Conservation (phyloP, 1,284 basidiomycete species). For the Athelia sp. region DNA sequence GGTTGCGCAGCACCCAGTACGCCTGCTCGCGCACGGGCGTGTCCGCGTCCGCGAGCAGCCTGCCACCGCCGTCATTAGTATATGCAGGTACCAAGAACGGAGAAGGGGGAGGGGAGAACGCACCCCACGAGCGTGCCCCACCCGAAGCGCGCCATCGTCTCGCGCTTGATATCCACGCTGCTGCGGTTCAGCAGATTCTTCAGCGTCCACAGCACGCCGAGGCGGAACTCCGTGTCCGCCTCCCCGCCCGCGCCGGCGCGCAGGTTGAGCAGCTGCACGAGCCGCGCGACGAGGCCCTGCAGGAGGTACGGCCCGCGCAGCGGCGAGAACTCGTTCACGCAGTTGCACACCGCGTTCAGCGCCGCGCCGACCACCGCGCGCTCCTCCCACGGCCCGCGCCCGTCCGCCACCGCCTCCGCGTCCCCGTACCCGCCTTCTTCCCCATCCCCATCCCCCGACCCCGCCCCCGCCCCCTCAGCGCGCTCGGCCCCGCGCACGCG, state of each 20-base stretch:
- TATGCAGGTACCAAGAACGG: too few relatives aligned
- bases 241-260: conserved; percentile 12
- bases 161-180: conserved; percentile 48
- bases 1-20: conserved; percentile 55
- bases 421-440: conserved; percentile 15
- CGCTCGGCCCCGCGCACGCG: too few relatives aligned
- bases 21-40: conserved; percentile 61
- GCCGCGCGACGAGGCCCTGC: conserved; percentile 56
- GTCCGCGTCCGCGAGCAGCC: conserved; percentile 46
- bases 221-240: conserved; percentile 50
- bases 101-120: conserved; percentile 16
- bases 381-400: too few relatives aligned
- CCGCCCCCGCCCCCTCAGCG: conserved; percentile 29
- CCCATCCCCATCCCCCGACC: conserved; percentile 5
- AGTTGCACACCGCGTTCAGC: conserved; percentile 75
- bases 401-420: too few relatives aligned
- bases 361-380: conserved; percentile 70
- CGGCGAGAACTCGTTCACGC: conserved; percentile 85
- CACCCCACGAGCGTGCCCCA: conserved; percentile 56
- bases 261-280: conserved; percentile 50
- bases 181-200: conserved; percentile 75
- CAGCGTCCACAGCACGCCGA: conserved; percentile 76
- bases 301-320: conserved; percentile 62
- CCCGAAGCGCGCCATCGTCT: conserved; percentile 59
- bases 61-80: conserved; percentile 17